phyloP scores from a whole-genome alignment of 352 stramenopile species.

The Discostella stelligera region DNA sequence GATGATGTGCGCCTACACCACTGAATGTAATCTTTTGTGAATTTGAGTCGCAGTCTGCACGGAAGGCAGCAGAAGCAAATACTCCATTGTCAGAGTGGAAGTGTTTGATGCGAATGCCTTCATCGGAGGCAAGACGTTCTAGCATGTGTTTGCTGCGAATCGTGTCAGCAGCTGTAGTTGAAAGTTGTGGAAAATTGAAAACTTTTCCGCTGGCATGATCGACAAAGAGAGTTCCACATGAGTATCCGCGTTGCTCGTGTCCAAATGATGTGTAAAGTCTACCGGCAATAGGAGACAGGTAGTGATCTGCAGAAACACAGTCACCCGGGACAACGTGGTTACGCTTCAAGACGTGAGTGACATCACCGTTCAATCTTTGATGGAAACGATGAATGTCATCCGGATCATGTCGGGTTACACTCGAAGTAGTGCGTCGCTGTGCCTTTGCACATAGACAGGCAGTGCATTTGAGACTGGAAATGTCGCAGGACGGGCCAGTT shows the following conservation, averaged over 20 bases:
- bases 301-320: neutral
- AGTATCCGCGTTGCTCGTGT: neutral
- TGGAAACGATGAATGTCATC: neutral
- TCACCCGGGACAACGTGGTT: neutral
- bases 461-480: neutral
- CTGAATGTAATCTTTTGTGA: neutral
- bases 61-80: neutral
- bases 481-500: neutral
- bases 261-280: conserved; percentile 15
- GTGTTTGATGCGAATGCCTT: conserved; percentile 2
- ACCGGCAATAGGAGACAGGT: conserved; percentile 24
- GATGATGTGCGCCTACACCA: too few species aligned
- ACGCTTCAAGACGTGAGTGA: conserved; percentile 15
- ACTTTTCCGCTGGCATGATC: conserved; percentile 3
- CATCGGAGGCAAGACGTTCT: neutral
- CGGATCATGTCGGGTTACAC: neutral
- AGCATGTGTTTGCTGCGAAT: neutral
- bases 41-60: neutral
- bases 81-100: conserved; percentile 13
- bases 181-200: conserved; percentile 13
- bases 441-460: conserved; percentile 12
- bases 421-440: too few species aligned
- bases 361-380: neutral
- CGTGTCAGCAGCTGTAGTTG: neutral
- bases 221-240: conserved; percentile 1